Conservation (phyloP, 2,329 filamentous ascomycete genomes). For the Cladobotryum protrusum region DNA sequence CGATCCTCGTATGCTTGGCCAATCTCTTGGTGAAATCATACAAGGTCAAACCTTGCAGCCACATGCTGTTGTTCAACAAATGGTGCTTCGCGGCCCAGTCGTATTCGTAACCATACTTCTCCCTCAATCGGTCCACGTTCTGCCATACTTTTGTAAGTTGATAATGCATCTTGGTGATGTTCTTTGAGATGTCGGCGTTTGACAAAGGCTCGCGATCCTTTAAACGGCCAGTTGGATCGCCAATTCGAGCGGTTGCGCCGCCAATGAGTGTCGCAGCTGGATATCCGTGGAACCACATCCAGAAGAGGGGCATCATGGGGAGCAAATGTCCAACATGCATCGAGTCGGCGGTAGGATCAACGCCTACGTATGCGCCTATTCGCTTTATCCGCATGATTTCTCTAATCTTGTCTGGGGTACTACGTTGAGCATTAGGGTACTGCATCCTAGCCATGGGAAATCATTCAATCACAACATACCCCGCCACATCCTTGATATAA, state of each 20-base stretch:
- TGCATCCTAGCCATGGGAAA: not conserved
- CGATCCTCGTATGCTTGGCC: slow-evolving; percentile 68
- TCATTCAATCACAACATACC: slow-evolving; percentile 42
- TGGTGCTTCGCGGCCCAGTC: slow-evolving; percentile 61
- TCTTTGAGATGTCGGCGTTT: slow-evolving; percentile 50
- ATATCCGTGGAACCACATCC: slow-evolving; percentile 74
- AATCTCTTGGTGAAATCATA: slow-evolving; percentile 70
- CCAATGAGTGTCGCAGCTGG: slow-evolving; percentile 62
- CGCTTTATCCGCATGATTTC: slow-evolving; percentile 58
- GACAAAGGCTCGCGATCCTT: slow-evolving; percentile 51
- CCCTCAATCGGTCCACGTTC: slow-evolving; percentile 62
- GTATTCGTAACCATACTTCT: slow-evolving; percentile 57
- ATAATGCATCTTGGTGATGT: slow-evolving; percentile 61
- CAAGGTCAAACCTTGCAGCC: slow-evolving; percentile 68
- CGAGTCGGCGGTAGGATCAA: slow-evolving; percentile 75
- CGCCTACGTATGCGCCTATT: slow-evolving; percentile 70
- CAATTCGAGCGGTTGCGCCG: slow-evolving; percentile 69
- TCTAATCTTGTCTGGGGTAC: slow-evolving; percentile 48
- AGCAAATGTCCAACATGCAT: slow-evolving; percentile 76
- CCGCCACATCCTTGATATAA: slow-evolving; percentile 66
- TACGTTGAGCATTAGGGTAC: slow-evolving; percentile 15
- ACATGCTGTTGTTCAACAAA: slow-evolving; percentile 74
- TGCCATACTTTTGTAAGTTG: slow-evolving; percentile 68
- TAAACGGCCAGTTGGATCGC: slow-evolving; percentile 69
- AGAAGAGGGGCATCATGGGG: slow-evolving; percentile 77